Conservation (phyloP, 2,329 filamentous ascomycete genomes). For the Thermoascus crustaceus region DNA sequence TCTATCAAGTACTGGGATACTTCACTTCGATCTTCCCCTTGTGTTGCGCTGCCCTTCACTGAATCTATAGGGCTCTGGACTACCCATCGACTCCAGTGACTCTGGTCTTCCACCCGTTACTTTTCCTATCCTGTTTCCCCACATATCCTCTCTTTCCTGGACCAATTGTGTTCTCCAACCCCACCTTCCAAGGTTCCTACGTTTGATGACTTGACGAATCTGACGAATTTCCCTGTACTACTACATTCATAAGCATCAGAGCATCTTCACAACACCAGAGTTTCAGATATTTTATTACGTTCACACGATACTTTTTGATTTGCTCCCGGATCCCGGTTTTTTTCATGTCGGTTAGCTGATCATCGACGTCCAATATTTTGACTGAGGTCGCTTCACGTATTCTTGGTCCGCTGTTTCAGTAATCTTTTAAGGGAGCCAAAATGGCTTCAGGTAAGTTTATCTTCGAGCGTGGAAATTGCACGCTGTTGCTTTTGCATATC, state of each 20-base stretch:
- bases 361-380: background rate
- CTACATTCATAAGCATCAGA: conserved; percentile 8
- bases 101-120: background rate
- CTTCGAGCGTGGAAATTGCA: conserved; percentile 9
- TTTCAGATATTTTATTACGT: background rate
- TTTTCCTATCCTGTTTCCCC: background rate
- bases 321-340: background rate
- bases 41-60: background rate
- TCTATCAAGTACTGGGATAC: conserved; percentile 2
- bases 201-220: conserved; percentile 34
- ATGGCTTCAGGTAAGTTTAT: conserved; percentile 19
- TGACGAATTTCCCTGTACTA: conserved; percentile 30
- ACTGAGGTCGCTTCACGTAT: background rate
- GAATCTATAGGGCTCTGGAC: background rate
- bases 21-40: conserved; percentile 1
- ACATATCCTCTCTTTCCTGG: background rate
- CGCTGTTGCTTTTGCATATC: too few relatives aligned
- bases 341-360: background rate
- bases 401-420: background rate
- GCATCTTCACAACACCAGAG: conserved; percentile 7
- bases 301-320: conserved; percentile 2
- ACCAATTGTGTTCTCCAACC: background rate
- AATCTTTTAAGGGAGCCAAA: conserved; percentile 5
- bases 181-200: conserved; percentile 8
- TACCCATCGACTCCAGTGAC: background rate